Base-by-base conservation (phyloP, 2,329 filamentous ascomycete species). In the Penicillium sp. region DNA sequence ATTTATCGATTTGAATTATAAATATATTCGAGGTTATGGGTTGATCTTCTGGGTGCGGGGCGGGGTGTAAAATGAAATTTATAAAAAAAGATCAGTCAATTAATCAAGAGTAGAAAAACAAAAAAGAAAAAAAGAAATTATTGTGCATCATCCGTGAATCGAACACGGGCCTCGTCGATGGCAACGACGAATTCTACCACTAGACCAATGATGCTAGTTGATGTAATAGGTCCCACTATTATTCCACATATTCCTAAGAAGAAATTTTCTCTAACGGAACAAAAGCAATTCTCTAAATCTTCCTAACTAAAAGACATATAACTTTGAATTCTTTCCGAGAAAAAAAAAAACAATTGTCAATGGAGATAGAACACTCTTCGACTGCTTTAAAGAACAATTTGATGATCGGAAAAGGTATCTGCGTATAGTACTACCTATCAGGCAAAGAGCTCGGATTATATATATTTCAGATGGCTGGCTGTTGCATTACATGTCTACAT, bases 161-260 rank as follows among this genome's bases (percentile, higher is more conserved):
- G 74, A 76, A 76, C 74, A 74, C 74, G 74, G 73, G 73, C 73
- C 74, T 76, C 74, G 68, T 76, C 74, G 74, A 76, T 75, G 68
- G 66, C 68, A 69, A 72, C 69, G 68, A 70, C 63, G 66, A 70
- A 72, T 66, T 68, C 68, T 74, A 74, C 71, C 71, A 74, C 71
- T 74, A 74, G 72, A 74, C 72, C 72, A 74, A 72, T 72, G 70
- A 72, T 74, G 72, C 72, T 68, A 34, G 51, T 64, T 60, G 13
- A 53, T 64, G 29, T 55, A 29, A 11, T 6, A 1, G 3, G 2
- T 0, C 0, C 0, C 5, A 23, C 4, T 15, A 5, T n/a, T 16
- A 5, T n/a, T 0, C 2, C 4, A 13, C 0, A 23, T 29, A 23
- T 50, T 1, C 21, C 43, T 31, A 27, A 10, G 2, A 3, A 0